phyloP scores from a whole-genome alignment of 2,329 filamentous ascomycete species.

The Colletotrichum sp. region DNA sequence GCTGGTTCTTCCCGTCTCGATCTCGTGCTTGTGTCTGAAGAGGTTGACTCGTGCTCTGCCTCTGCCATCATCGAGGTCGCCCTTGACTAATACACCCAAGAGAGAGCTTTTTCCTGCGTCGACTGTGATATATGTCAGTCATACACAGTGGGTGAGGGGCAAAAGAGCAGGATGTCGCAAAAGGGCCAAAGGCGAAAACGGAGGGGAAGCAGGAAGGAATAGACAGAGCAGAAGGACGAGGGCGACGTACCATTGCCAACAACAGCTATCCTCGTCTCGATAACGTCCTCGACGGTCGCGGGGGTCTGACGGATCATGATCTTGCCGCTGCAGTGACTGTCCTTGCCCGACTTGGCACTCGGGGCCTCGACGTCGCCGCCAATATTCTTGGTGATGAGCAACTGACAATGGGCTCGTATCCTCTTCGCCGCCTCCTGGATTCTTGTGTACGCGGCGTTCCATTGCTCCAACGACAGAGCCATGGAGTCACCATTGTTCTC shows the following conservation, averaged over 20 bases:
- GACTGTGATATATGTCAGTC: constrained; percentile 55
- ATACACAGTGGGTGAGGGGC: neutral
- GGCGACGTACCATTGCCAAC: constrained; percentile 79
- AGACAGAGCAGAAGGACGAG: neutral
- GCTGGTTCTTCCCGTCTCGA: constrained; percentile 93
- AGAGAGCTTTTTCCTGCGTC: constrained; percentile 98
- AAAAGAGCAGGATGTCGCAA: neutral
- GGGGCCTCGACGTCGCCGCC: constrained; percentile 77
- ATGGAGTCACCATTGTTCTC: constrained; percentile 90
- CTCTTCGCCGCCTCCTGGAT: constrained; percentile 69
- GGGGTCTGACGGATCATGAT: constrained; percentile 81
- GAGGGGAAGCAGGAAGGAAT: neutral
- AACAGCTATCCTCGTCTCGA: constrained; percentile 95
- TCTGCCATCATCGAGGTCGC: constrained; percentile 90
- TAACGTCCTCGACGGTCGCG: constrained; percentile 80
- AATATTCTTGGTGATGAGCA: constrained; percentile 91
- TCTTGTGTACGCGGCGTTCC: constrained; percentile 73
- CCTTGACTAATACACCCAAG: constrained; percentile 94
- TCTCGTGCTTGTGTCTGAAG: constrained; percentile 97
- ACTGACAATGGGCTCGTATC: constrained; percentile 75
- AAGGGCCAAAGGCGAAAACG: neutral
- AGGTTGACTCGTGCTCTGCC: constrained; percentile 94
- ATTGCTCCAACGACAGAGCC: constrained; percentile 75
- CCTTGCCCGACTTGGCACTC: constrained; percentile 63
- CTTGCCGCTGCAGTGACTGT: constrained; percentile 83